phyloP scores from a whole-genome alignment of 1,284 basidiomycete genomes.

The Fomes fomentarius region DNA sequence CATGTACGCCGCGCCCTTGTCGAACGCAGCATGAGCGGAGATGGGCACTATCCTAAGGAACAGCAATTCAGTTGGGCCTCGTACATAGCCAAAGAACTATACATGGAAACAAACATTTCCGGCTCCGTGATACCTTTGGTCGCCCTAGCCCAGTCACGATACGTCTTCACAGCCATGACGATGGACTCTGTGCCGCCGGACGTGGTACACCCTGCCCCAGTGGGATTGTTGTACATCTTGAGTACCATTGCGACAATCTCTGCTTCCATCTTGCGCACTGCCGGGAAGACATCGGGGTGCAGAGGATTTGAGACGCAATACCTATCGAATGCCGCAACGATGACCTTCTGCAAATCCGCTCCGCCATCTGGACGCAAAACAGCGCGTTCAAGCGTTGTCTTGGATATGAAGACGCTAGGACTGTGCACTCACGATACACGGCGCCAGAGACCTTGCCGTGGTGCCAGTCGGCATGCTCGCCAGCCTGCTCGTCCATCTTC shows the following conservation, averaged over 20 bases:
- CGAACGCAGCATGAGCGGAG: conserved; percentile 93
- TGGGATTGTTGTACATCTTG: conserved; percentile 83
- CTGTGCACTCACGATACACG: conserved; percentile 75
- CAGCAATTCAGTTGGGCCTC: conserved; percentile 2
- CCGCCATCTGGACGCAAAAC: conserved; percentile 75
- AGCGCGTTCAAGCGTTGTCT: neutral
- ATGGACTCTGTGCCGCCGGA: conserved; percentile 97
- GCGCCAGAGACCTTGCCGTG: conserved; percentile 85
- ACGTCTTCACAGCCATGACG: conserved; percentile 91
- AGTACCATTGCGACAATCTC: conserved; percentile 96
- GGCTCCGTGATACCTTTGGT: conserved; percentile 90
- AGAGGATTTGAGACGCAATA: conserved; percentile 89
- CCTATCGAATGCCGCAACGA: conserved; percentile 69
- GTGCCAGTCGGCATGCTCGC: conserved; percentile 59
- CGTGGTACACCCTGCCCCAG: conserved; percentile 90
- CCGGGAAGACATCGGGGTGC: conserved; percentile 96
- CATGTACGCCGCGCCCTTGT: conserved; percentile 91
- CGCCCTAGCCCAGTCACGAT: conserved; percentile 89
- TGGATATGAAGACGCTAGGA: neutral
- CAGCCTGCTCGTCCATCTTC: conserved; percentile 68
- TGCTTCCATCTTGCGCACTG: conserved; percentile 96
- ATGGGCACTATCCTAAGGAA: conserved; percentile 75
- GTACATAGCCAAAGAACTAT: neutral
- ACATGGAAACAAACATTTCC: conserved; percentile 72
- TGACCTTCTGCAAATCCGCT: conserved; percentile 74